Base-by-base conservation (phyloP, 2,329 filamentous ascomycete species). In the Fusarium sp. region DNA sequence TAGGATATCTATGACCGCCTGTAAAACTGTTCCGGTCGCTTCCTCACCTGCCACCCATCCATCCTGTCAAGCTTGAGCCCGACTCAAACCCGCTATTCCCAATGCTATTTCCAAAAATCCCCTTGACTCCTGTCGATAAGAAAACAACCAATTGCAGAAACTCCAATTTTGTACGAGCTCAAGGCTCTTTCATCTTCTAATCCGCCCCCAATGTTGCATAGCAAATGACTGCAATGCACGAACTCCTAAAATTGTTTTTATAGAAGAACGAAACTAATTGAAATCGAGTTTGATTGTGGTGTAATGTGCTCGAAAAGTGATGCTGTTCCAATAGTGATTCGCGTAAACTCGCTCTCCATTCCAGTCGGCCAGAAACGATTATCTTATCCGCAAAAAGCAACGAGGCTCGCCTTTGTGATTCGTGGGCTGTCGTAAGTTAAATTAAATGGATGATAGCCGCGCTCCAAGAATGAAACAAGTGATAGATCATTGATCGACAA, bases 1-100 rank as follows among this genome's bases (percentile, higher is more conserved):
- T 34, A 34, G 67, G 55, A 59, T 71, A 63, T 72, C 66, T 71
- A 65, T 71, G 67, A 25, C 27, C 59, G 46, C 55, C 57, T 67
- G 41, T 59, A 56, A 55, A 63, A 51, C 64, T 45, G 30, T 60
- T 41, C 49, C 58, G 41, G 40, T 42, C 43, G 47, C 55, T 46
- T 55, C 34, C 25, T 41, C 27, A 13, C 45, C 48, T 59, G 43
- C 34, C 37, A 27, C 34, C 23, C 40, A 21, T 43, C 11, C 12
- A 14, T 30, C 23, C 40, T 30, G 30, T 56, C 20, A 18, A 48
- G 43, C 49, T 23, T 34, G 40, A 46, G 32, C 53, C 21, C 32
- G 28, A 48, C 45, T 49, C 23, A 23, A 16, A n/a, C 20, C 34
- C 46, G 32, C 27, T 37, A 34, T 64, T 60, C 37, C 53, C 34